Evolutionary conservation across 1,139 yeast genomes (phyloP), one percentile per base, ranked within the genome.

Genomic region (Saccharomyces hybrid): DNA sequence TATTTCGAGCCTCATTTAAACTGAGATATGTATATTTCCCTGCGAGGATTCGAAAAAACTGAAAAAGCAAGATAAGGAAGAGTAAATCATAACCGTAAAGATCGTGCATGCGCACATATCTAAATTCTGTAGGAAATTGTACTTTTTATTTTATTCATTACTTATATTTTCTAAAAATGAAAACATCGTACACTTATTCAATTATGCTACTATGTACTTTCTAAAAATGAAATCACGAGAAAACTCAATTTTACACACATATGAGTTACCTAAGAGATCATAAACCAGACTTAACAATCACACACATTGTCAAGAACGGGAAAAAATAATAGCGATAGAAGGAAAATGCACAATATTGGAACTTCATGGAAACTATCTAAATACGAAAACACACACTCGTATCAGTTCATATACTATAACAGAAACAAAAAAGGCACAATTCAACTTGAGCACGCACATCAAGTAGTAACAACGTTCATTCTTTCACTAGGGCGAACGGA

Each of bases 391-490:
- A 38, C 7, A 27, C 44, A 38, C 44, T 16, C 44, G 44, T 38
- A 13, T 38, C 5, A 38, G 25, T 38, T 16, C 25, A 38, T 8
- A 38, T 19, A 38, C 9, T 11, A 9, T 19, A 26, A 49, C 46
- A 14, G 28, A 14, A 9, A 14, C 29, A 49, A 42, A 13, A 16
- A 11, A 46, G 23, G 31, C 32, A 34, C 23, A 25, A 52, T 46
- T 50, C 53, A 46, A 47, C 48, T 42, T 47, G 47, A 50, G 46
- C 46, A 28, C 49, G 16, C 51, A 48, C 49, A 31, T 25, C 46
- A 46, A 31, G 42, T 5, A 27, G 7, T 47, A 50, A 13, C 41
- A 48, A 49, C 52, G 41, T 32, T 26, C 47, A 42, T 44, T 27
- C 5, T 38, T 41, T 27, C 29, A 32, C n/a, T 23, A 34, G 19